Conservation (phyloP, 2,329 filamentous ascomycete species). For the Calonectria pseudoturangicola region DNA sequence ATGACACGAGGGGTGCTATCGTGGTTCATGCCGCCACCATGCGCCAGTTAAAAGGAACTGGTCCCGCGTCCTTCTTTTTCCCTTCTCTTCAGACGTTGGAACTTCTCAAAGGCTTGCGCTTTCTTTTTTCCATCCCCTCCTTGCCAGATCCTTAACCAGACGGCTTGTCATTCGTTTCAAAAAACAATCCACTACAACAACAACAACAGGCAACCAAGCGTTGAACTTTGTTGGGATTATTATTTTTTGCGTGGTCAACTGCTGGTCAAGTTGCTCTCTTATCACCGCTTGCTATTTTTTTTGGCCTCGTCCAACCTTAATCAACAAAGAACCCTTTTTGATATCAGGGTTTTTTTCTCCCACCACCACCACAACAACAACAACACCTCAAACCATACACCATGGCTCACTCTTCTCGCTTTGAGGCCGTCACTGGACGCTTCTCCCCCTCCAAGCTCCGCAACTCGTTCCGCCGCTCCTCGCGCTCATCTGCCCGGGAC, state of each 20-base stretch:
- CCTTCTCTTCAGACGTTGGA: slow-evolving; percentile 9
- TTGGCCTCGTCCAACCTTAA: not conserved
- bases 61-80: not conserved
- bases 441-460: slow-evolving; percentile 70
- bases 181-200: slow-evolving; percentile 28
- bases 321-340: not conserved
- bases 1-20: slow-evolving; percentile 46
- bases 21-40: slow-evolving; percentile 33
- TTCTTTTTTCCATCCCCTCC: slow-evolving; percentile 13
- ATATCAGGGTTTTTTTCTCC: not conserved
- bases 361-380: slow-evolving; percentile 7
- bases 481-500: slow-evolving; percentile 60
- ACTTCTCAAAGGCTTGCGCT: not conserved
- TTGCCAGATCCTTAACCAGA: slow-evolving; percentile 43
- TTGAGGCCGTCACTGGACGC: slow-evolving; percentile 70
- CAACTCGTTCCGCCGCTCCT: slow-evolving; percentile 72
- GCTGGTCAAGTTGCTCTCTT: slow-evolving; percentile 51
- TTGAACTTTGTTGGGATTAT: slow-evolving; percentile 30
- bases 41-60: slow-evolving; percentile 37
- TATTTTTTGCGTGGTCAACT: slow-evolving; percentile 41
- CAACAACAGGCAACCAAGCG: slow-evolving; percentile 18
- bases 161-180: slow-evolving; percentile 41
- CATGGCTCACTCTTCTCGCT: slow-evolving; percentile 61
- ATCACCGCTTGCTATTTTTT: not conserved
- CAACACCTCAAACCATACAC: slow-evolving; percentile 16